Conservation (phyloP, 1,139 yeast genomes). For the Zygosaccharomyces sapae region DNA sequence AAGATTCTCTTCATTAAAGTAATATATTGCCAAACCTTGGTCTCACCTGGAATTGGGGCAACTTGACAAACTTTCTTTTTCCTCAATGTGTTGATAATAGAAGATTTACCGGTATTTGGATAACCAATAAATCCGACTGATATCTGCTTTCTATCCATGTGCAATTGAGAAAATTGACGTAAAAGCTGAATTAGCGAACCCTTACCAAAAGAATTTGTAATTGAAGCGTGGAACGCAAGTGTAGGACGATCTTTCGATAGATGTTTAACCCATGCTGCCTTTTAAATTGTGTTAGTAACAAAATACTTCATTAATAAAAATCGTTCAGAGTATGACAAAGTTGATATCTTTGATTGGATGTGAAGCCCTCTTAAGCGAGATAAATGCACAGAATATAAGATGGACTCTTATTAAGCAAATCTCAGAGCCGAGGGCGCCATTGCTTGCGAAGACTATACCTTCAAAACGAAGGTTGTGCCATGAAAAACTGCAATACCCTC, state of each 20-base stretch:
- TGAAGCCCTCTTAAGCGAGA: constrained; percentile 76
- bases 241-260: constrained; percentile 90
- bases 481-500: constrained; percentile 20
- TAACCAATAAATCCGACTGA: constrained; percentile 97
- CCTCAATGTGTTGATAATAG: constrained; percentile 88
- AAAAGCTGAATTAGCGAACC: constrained; percentile 90
- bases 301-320: background rate
- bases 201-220: constrained; percentile 95
- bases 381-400: constrained; percentile 29
- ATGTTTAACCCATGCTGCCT: constrained; percentile 99
- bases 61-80: constrained; percentile 94
- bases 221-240: constrained; percentile 95
- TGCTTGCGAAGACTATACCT: constrained; percentile 25
- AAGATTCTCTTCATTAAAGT: constrained; percentile 94
- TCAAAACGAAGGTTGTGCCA: constrained; percentile 28
- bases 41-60: constrained; percentile 98
- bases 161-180: constrained; percentile 88
- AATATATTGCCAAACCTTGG: constrained; percentile 98
- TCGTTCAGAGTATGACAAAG: background rate
- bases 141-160: constrained; percentile 89
- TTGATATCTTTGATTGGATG: constrained; percentile 34
- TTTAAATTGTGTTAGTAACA: constrained; percentile 23
- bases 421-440: constrained; percentile 61
- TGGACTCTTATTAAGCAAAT: constrained; percentile 29
- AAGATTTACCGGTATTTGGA: constrained; percentile 96